Base-by-base conservation (phyloP, 495 filamentous ascomycete species). In the Neurospora sp. region DNA sequence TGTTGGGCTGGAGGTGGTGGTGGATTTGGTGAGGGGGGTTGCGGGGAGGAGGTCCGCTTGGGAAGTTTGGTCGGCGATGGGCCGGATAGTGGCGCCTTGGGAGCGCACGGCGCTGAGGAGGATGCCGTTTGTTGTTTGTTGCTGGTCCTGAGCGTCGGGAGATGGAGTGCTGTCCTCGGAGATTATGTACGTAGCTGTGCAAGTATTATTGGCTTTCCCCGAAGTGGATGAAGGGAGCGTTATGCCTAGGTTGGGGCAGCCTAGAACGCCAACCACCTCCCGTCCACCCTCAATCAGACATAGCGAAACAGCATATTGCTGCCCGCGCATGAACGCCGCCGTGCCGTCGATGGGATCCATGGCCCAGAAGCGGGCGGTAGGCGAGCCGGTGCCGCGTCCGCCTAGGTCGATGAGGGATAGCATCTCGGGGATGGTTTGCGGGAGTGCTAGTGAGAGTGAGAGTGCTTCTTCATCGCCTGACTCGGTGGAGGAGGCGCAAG, bases 311-410 rank as follows among this genome's bases (percentile, higher is more conserved):
- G 84, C 88, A 70, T 90, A 90, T 75, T 90, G 89, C 75, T 86
- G 83, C 9, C 83, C 84, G 41, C 79, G 78, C 69, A 90, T 83
- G 72, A 87, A 90, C 6, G 85, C 84, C 3, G 83, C 84, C 4
- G 89, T 90, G 40, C 89, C 89, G 70, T 90, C 89, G 14, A 90
- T 85, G 1, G 89, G 89, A 75, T 90, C 89, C 27, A 90, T 77
- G 8, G 86, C 84, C 89, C 89, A 90, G 22, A 85, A 79, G n/a
- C 86, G 79, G 2, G 80, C 80, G 1, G 76, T 76, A 7, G 73
- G 75, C 0, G 80, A 82, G 40, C 84, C 83, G 1, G 71, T 74
- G 1, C 82, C 83, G 39, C 76, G 77, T 1, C 82, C 86, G 8
- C 88, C 89, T 5, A 87, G 78, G 72, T 90, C 89, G 70, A 90